A percentile compares a stretch with the other conserved stretches of the same genome.
Evolutionary conservation across 352 stramenopile genomes (phyloP).

Genomic region (Phytophthora macrochlamydospora): DNA sequence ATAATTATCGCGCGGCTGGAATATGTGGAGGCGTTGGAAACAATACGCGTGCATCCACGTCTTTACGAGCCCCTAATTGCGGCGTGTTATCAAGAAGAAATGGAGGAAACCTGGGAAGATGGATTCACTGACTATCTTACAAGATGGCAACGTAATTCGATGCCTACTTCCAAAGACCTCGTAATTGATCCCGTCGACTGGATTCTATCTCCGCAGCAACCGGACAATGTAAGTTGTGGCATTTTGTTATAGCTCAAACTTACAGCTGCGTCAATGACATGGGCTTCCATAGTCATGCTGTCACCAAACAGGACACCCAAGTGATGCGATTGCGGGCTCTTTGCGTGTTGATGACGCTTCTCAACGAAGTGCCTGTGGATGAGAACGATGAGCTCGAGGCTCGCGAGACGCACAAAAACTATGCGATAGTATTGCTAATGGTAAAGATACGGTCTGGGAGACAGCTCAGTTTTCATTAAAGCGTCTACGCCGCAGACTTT

Average conservation of each 20-base stretch:
- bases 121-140: background rate
- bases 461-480: background rate
- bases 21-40: background rate
- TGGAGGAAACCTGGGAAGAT: background rate
- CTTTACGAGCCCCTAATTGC: constrained; percentile 13
- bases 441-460: background rate
- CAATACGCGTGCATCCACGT: background rate
- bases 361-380: background rate
- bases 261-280: background rate
- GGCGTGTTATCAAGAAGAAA: constrained; percentile 4
- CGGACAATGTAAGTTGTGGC: background rate
- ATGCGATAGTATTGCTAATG: background rate
- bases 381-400: background rate
- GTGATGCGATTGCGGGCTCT: background rate
- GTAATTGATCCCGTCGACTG: background rate
- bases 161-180: background rate
- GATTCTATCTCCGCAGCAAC: background rate
- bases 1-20: constrained; percentile 3
- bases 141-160: background rate
- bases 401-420: background rate
- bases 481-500: background rate
- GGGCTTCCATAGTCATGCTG: background rate
- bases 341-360: background rate
- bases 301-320: background rate
- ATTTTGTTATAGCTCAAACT: background rate